Evolutionary conservation across 73 alveolate species (phyloP).

Genomic region (Paramecium tetraurelia): DNA sequence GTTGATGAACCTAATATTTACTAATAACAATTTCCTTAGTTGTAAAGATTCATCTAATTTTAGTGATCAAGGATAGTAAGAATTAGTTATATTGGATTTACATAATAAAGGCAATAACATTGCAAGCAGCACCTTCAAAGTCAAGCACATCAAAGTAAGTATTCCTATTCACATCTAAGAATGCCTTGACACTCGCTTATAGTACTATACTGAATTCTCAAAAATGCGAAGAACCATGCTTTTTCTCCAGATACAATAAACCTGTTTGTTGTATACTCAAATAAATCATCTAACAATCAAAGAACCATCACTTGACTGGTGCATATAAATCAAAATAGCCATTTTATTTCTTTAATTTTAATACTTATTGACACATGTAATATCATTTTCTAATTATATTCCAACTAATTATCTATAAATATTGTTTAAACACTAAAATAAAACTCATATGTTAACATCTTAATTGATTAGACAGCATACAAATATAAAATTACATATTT

Average conservation of each 20-base stretch:
- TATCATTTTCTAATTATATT: not conserved
- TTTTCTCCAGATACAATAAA: not conserved
- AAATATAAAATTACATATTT: not conserved
- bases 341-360: constrained; percentile 49
- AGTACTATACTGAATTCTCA: constrained; percentile 6
- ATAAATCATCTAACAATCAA: not conserved
- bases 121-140: not conserved
- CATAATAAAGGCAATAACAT: not conserved
- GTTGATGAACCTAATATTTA: constrained; percentile 31
- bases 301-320: not conserved
- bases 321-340: not conserved
- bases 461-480: not conserved
- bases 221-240: constrained; percentile 17
- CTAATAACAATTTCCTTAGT: not conserved
- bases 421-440: too few relatives aligned
- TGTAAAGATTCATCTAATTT: not conserved
- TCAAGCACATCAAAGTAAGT: constrained; percentile 1
- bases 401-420: not conserved
- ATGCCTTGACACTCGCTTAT: not conserved
- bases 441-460: not conserved
- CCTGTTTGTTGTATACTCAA: constrained; percentile 20
- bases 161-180: not conserved
- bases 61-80: not conserved
- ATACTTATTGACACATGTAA: not conserved
- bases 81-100: not conserved